phyloP scores from a whole-genome alignment of 805 yeast genomes.

The Ogataea philodendri region DNA sequence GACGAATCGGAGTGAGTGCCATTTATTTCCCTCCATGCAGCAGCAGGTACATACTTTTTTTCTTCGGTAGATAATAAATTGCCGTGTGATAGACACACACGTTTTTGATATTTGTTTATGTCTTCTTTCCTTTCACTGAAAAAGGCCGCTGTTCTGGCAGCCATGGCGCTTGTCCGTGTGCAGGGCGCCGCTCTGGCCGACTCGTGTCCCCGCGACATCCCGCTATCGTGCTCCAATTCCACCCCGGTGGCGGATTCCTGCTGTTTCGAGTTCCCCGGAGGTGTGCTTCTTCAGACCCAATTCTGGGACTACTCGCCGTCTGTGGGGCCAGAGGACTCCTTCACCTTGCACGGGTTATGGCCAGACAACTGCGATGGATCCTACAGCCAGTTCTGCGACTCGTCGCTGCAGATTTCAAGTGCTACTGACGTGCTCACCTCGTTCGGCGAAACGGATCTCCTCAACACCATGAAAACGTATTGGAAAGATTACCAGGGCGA shows the following conservation, averaged over 20 bases:
- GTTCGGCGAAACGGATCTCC: conserved; percentile 49
- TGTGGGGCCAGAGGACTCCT: conserved; percentile 65
- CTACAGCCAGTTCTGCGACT: conserved; percentile 76
- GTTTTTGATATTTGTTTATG: too few relatives aligned
- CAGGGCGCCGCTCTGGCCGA: neutral
- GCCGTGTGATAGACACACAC: too few relatives aligned
- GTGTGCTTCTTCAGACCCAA: conserved; percentile 79
- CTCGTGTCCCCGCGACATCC: conserved; percentile 55
- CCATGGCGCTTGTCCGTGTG: neutral
- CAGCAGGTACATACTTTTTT: too few relatives aligned
- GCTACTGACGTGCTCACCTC: conserved; percentile 46
- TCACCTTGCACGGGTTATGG: conserved; percentile 87
- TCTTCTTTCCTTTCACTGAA: too few relatives aligned
- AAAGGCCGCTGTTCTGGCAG: conserved; percentile 1
- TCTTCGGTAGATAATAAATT: too few relatives aligned
- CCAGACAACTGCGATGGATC: conserved; percentile 85
- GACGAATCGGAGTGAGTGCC: too few relatives aligned
- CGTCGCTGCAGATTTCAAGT: conserved; percentile 50
- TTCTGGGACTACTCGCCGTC: conserved; percentile 89
- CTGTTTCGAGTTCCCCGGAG: conserved; percentile 87
- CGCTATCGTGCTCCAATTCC: conserved; percentile 58
- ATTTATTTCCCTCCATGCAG: too few relatives aligned
- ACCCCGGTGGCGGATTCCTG: conserved; percentile 61
- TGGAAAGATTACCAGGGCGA: conserved; percentile 78
- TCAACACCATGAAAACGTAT: conserved; percentile 51